Conservation (phyloP, 495 filamentous ascomycete species). For the Neurospora cerealis region DNA sequence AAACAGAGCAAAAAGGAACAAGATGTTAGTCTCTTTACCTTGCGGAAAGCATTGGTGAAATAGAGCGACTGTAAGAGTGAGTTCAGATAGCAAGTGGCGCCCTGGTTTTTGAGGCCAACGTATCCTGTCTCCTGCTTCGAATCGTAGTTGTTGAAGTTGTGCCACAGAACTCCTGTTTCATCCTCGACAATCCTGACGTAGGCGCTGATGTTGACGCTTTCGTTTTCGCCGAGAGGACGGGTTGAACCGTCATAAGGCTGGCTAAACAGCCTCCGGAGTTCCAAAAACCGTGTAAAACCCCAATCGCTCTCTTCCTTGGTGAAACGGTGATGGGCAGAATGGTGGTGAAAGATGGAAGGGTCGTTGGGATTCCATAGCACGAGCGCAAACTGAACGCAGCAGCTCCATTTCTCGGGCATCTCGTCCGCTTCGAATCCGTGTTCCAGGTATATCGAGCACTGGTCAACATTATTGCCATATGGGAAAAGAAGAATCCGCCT, state of each 20-base stretch:
- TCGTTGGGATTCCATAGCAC: constrained; percentile 91
- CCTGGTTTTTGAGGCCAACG: constrained; percentile 95
- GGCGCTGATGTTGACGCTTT: constrained; percentile 77
- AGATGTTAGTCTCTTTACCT: constrained; percentile 40
- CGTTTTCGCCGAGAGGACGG: constrained; percentile 78
- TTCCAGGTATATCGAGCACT: constrained; percentile 91
- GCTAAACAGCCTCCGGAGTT: constrained; percentile 72
- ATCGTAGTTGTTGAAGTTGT: constrained; percentile 97
- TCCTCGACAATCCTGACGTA: constrained; percentile 93
- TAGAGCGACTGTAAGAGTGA: constrained; percentile 93
- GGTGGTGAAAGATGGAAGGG: constrained; percentile 62
- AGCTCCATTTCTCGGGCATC: constrained; percentile 81
- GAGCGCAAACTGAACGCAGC: constrained; percentile 89
- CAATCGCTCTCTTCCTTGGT: constrained; percentile 96
- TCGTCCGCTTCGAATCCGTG: constrained; percentile 63
- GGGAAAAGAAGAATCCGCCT: constrained; percentile 95
- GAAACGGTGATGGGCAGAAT: constrained; percentile 75
- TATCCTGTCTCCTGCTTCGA: constrained; percentile 98
- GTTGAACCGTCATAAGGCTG: constrained; percentile 49
- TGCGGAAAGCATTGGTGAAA: constrained; percentile 95
- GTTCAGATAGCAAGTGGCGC: constrained; percentile 96
- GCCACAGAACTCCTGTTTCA: constrained; percentile 97
- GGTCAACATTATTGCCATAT: constrained; percentile 83
- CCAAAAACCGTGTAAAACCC: constrained; percentile 92
- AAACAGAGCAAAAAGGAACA: background rate